Conservation (phyloP, 2,329 filamentous ascomycete genomes). For the Clarireedia monteithiana region DNA sequence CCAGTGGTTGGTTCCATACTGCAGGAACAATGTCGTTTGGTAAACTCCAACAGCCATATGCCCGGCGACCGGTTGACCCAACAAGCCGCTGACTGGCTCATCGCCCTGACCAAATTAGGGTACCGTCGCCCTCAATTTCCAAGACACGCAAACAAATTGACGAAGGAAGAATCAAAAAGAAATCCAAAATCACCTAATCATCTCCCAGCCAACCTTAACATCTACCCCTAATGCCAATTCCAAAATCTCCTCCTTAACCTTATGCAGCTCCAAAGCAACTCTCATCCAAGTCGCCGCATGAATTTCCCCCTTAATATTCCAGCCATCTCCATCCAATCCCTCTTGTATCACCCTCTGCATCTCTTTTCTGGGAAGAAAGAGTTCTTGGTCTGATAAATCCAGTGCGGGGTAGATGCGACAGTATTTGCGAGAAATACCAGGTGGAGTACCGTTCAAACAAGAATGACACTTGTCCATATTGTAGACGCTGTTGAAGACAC, state of each 20-base stretch:
- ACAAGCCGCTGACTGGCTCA: no score
- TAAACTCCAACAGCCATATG: no score
- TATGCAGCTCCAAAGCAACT: conserved; percentile 6
- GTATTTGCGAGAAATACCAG: conserved; percentile 19
- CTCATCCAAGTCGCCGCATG: conserved; percentile 14
- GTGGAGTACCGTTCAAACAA: conserved; percentile 23
- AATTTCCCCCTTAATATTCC: conserved; percentile 20
- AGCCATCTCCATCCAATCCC: conserved; percentile 21
- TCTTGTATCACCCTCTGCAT: neutral
- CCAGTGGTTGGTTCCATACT: no score
- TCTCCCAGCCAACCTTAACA: conserved; percentile 1
- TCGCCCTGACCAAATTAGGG: no score
- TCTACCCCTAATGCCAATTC: conserved; percentile 24
- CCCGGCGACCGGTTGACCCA: no score
- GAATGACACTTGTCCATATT: conserved; percentile 21
- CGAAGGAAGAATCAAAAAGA: no score
- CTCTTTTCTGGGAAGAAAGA: conserved; percentile 16
- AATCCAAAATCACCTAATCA: no score
- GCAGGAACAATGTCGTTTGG: no score
- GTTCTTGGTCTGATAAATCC: conserved; percentile 21
- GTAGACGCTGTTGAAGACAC: conserved; percentile 22
- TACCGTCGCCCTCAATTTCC: no score
- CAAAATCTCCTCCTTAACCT: conserved; percentile 26
- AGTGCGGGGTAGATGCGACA: conserved; percentile 20
- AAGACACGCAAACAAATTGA: no score